These are phyloP conservation scores for Lactarius deliciosus DNA, from an alignment of 768 basidiomycete genomes.

Conservation along the genomic window DNA sequence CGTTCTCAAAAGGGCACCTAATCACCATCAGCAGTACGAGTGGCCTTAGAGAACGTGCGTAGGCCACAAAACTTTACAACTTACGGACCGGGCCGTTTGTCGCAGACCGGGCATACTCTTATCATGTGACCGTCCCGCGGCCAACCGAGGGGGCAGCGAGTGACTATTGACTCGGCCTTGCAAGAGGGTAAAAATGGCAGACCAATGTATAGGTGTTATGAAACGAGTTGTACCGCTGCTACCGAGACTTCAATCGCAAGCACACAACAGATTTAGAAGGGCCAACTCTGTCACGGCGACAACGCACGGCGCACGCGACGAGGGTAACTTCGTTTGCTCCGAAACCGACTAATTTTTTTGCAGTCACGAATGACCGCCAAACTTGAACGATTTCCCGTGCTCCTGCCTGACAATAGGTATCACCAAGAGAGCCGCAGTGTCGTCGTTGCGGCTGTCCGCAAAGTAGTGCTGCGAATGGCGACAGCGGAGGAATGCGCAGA, in stretches of 20 bases:
- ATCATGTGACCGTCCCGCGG: not conserved
- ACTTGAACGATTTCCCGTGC: slow-evolving; percentile 54
- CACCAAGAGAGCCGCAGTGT: too few relatives aligned
- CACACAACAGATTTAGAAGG: slow-evolving; percentile 50
- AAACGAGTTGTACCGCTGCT: too few relatives aligned
- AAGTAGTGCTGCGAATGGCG: slow-evolving; percentile 42
- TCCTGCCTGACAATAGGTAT: too few relatives aligned
- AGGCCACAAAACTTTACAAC: not conserved
- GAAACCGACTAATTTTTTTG: too few relatives aligned
- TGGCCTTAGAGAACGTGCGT: not conserved
- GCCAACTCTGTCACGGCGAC: slow-evolving; percentile 66
- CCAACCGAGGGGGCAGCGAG: not conserved
- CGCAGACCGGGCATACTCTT: not conserved
- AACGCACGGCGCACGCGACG: slow-evolving; percentile 54
- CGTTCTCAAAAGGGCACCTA: too few relatives aligned
- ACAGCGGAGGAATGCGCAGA: slow-evolving; percentile 57
- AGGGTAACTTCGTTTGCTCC: too few relatives aligned
- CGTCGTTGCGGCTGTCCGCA: too few relatives aligned
- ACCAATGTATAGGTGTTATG: too few relatives aligned
- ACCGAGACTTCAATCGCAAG: not conserved
- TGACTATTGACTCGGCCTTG: not conserved
- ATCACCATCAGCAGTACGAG: not conserved
- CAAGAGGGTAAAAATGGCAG: not conserved
- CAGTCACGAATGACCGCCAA: slow-evolving; percentile 76
- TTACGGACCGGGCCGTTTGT: not conserved